Evolutionary conservation across 495 filamentous ascomycete species (phyloP).

Genomic region (Chaetomidium leptoderma): DNA sequence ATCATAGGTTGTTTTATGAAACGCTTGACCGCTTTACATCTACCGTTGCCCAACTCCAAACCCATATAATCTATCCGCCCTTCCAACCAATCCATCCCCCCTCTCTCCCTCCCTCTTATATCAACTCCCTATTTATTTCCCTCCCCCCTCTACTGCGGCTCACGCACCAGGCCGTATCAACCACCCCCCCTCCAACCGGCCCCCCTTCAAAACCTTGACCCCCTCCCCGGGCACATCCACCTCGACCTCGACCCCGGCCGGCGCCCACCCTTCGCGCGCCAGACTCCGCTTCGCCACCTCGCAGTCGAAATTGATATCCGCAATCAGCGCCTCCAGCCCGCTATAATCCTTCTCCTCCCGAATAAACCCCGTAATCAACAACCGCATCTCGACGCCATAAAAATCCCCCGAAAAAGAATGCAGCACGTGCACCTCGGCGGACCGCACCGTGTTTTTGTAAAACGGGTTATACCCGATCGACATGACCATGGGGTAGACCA

Average conservation of each 20-base stretch:
- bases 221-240: constrained; percentile 10
- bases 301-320: constrained; percentile 85
- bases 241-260: constrained; percentile 11
- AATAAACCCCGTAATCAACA: constrained; percentile 81
- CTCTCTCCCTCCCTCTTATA: background rate
- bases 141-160: background rate
- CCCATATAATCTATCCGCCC: too few relatives aligned
- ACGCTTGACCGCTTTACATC: background rate
- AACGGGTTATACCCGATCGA: constrained; percentile 94
- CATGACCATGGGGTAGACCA: constrained; percentile 81
- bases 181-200: constrained; percentile 37
- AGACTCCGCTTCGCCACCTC: constrained; percentile 75
- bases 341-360: constrained; percentile 86
- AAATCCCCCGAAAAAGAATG: constrained; percentile 71
- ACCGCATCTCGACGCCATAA: constrained; percentile 72
- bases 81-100: background rate
- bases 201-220: constrained; percentile 36
- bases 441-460: constrained; percentile 79
- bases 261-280: constrained; percentile 60
- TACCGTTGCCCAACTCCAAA: background rate
- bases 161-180: constrained; percentile 32
- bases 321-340: constrained; percentile 71
- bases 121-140: background rate
- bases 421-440: constrained; percentile 89
- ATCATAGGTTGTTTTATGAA: background rate